phyloP scores from a whole-genome alignment of 176 grass and related monocot species.

The Sorghum bicolor region DNA sequence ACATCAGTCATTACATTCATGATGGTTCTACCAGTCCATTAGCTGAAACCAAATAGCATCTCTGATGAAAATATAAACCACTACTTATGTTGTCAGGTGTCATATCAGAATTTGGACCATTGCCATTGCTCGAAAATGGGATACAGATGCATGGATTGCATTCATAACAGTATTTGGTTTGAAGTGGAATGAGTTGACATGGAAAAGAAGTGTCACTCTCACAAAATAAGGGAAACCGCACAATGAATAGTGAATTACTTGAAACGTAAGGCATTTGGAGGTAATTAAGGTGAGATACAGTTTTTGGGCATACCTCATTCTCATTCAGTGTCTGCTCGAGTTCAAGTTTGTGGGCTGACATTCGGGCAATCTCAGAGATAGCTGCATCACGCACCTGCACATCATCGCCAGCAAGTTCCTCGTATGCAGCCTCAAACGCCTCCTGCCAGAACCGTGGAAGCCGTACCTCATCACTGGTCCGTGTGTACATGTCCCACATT shows the following conservation, averaged over 20 bases:
- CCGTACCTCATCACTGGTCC: constrained; percentile 48
- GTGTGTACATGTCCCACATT: constrained; percentile 91
- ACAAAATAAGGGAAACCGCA: background rate
- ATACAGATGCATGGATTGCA: background rate
- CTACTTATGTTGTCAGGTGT: background rate
- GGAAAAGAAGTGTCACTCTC: background rate
- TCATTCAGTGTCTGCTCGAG: constrained; percentile 47
- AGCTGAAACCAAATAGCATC: background rate
- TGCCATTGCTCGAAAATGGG: background rate
- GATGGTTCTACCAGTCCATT: background rate
- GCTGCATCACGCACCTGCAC: constrained; percentile 45
- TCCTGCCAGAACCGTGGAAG: constrained; percentile 83
- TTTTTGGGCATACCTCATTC: constrained; percentile 24
- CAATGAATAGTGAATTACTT: background rate
- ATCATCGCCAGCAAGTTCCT: constrained; percentile 79
- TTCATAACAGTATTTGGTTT: background rate
- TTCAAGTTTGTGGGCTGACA: constrained; percentile 71
- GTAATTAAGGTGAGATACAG: background rate
- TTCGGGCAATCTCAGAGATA: constrained; percentile 69
- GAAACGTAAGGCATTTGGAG: background rate
- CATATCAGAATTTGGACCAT: background rate
- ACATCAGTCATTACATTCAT: background rate
- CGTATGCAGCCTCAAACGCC: constrained; percentile 85
- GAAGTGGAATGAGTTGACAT: background rate
- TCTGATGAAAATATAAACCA: background rate